phyloP scores from a whole-genome alignment of 2,329 filamentous ascomycete species.

The Immersiporthe knoxdaviesiana region DNA sequence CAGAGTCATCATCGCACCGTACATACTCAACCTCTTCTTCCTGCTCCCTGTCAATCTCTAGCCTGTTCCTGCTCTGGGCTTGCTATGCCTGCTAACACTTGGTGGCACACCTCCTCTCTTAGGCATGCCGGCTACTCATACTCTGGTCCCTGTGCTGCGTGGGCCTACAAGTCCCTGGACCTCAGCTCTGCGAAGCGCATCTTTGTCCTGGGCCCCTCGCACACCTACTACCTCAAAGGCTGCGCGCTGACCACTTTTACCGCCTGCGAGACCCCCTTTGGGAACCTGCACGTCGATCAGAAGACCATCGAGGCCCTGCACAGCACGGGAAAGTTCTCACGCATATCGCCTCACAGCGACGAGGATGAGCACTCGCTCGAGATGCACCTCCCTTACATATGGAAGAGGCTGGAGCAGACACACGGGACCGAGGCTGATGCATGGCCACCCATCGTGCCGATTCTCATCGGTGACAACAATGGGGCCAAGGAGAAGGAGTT shows the following conservation, averaged over 20 bases:
- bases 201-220: slow-evolving; percentile 91
- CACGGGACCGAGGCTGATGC: slow-evolving; percentile 46
- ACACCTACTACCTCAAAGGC: slow-evolving; percentile 78
- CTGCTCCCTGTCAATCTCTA: slow-evolving; percentile 22
- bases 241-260: slow-evolving; percentile 76
- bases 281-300: slow-evolving; percentile 68
- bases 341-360: slow-evolving; percentile 70
- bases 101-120: slow-evolving; percentile 8
- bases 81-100: slow-evolving; percentile 9
- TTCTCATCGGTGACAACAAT: slow-evolving; percentile 80
- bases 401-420: slow-evolving; percentile 67
- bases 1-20: slow-evolving; percentile 91
- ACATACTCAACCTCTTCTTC: slow-evolving; percentile 44
- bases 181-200: slow-evolving; percentile 81
- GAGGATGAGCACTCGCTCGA: slow-evolving; percentile 90
- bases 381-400: slow-evolving; percentile 95
- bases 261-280: slow-evolving; percentile 74
- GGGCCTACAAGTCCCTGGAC: slow-evolving; percentile 90
- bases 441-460: slow-evolving; percentile 76
- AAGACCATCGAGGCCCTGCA: slow-evolving; percentile 55
- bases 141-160: slow-evolving; percentile 89
- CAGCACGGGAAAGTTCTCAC: slow-evolving; percentile 58
- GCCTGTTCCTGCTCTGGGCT: background rate
- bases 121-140: slow-evolving; percentile 94
- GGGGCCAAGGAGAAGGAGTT: slow-evolving; percentile 66